A percentile compares a stretch with the other conserved stretches of the same genome.
These are phyloP conservation scores for Aspergillus taichungensis DNA, from an alignment of 495 filamentous ascomycete species.

Conservation along the genomic window DNA sequence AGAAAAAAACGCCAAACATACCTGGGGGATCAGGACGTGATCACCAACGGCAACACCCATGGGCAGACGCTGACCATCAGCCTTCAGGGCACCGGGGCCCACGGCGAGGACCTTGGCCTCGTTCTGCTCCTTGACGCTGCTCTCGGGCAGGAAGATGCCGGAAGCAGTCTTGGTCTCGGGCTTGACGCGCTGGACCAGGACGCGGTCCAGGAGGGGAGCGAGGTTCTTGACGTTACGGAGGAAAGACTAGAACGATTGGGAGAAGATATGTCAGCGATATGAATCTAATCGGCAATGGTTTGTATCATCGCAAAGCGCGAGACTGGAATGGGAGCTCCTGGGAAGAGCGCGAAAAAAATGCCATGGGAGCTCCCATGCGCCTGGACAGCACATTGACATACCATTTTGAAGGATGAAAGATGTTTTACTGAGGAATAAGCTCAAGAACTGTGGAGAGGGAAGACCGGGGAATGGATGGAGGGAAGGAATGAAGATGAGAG, in stretches of 20 bases:
- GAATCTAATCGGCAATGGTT: background rate
- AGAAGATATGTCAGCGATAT: conserved; percentile 7
- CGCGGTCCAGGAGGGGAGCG: conserved; percentile 93
- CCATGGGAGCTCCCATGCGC: background rate
- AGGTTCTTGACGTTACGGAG: conserved; percentile 95
- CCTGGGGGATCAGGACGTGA: conserved; percentile 94
- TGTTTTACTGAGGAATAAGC: background rate
- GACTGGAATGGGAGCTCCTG: too few relatives aligned
- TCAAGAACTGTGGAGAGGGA: conserved; percentile 2
- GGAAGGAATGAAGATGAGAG: conserved; percentile 8
- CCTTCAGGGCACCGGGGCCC: conserved; percentile 77
- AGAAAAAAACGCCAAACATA: conserved; percentile 35
- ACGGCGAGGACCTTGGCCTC: conserved; percentile 94
- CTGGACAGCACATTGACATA: conserved; percentile 11
- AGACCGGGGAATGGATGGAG: conserved; percentile 13
- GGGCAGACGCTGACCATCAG: conserved; percentile 75
- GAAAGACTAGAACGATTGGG: conserved; percentile 35
- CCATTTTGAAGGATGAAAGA: conserved; percentile 18
- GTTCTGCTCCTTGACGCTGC: conserved; percentile 93
- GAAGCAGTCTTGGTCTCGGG: conserved; percentile 90
- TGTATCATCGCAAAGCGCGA: too few relatives aligned
- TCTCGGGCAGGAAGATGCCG: conserved; percentile 96
- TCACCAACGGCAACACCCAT: conserved; percentile 78
- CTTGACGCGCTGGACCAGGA: conserved; percentile 96
- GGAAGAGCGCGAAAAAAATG: conserved; percentile 4